A percentile compares a stretch with the other conserved stretches of the same genome.
These are phyloP conservation scores for Annulohypoxylon moriforme DNA, from an alignment of 495 filamentous ascomycete genomes.

Conservation along the genomic window DNA sequence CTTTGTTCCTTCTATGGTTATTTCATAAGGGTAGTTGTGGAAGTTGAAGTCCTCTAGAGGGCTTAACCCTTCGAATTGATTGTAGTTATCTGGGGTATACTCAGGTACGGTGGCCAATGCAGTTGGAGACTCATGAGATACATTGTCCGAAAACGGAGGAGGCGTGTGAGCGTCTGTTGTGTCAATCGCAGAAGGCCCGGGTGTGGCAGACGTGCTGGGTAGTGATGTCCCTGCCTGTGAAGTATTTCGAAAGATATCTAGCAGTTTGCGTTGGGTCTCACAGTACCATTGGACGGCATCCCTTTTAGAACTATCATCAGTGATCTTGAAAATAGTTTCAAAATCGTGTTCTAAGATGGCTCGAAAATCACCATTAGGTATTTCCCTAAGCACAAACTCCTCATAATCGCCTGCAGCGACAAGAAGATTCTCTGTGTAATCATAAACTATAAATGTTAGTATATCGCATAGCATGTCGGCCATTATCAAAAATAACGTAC, in stretches of 20 bases:
- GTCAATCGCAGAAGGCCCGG: neutral
- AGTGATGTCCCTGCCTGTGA: too few species aligned
- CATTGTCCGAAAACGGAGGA: too few species aligned
- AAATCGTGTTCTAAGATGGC: neutral
- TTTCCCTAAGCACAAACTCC: neutral
- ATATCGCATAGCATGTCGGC: too few species aligned
- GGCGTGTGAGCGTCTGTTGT: too few species aligned
- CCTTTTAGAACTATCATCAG: neutral
- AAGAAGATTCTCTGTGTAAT: neutral
- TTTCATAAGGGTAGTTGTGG: too few species aligned
- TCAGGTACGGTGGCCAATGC: too few species aligned
- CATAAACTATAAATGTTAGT: neutral
- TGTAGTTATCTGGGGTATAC: too few species aligned
- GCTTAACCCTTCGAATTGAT: too few species aligned
- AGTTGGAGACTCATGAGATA: too few species aligned
- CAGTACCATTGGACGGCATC: neutral
- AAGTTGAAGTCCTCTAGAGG: too few species aligned
- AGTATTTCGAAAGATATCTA: neutral
- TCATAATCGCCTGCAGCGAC: neutral
- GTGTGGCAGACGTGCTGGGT: neutral
- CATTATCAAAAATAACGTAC: neutral
- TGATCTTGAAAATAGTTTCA: neutral
- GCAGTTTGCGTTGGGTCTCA: neutral
- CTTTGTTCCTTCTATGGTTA: too few species aligned
- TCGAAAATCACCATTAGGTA: neutral